Base-by-base conservation (phyloP, 2,329 filamentous ascomycete genomes). In the Xylaria sp. region DNA sequence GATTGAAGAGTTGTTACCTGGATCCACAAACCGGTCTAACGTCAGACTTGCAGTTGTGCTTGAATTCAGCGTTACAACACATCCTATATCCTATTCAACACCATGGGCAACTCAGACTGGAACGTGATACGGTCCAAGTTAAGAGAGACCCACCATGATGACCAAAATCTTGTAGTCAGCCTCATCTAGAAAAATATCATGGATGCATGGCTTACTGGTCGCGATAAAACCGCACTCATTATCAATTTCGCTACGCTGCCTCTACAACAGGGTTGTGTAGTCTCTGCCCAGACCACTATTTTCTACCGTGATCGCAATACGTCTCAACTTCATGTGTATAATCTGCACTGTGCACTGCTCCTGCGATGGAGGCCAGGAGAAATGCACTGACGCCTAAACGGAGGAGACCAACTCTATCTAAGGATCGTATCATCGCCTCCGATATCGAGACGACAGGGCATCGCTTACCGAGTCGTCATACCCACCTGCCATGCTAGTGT, bases 381-480 rank as follows among this genome's bases (percentile, higher is more conserved):
- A 60, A 67, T 62, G 68, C 64, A 67, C 49, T 65, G 65, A 41
- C 33, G 58, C 68, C 62, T 33, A 66, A 68, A 55, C 20, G 46
- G 54, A 57, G 66, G 66, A 39, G 39, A n/a, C 58, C 8, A 41
- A n/a, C 23, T 31, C 23, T 61, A 23, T 39, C 13, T 18, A 25
- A 52, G 20, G 28, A 15, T 36, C 56, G 52, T 64, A 49, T 64
- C 36, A 54, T 43, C 61, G 36, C 57, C 61, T 65, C 57, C 57
- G 43, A 59, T 65, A 48, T 68, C 48, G 52, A 70, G 57, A 68
- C 46, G 43, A 52, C 54, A 46, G 52, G 56, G 39, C 41, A 56
- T 60, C 58, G 65, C 39, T 33, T 70, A 60, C 68, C 68, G 58
- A 70, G 36, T 55, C 31, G 41, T 39, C 48, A 62, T 55, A 52